A percentile compares a stretch with the other conserved stretches of the same genome.
phyloP scores from a whole-genome alignment of 306 rosid genomes.

The Trifolium fragiferum region DNA sequence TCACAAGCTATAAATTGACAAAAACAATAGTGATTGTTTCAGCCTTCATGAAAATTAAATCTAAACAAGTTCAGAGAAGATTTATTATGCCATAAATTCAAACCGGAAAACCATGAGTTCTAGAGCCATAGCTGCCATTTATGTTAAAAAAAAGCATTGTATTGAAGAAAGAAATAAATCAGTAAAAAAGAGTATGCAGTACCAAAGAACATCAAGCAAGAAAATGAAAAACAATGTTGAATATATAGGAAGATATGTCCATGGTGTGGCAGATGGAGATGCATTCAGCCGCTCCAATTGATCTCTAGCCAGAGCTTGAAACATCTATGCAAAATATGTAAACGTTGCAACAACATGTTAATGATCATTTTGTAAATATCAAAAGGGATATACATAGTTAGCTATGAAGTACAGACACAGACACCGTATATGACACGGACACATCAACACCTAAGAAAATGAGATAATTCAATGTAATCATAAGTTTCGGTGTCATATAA shows the following conservation, averaged over 20 bases:
- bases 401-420: too few relatives aligned
- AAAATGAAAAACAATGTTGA: conserved; percentile 80
- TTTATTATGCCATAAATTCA: conserved; percentile 2
- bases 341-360: conserved; percentile 5
- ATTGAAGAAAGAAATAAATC: neutral
- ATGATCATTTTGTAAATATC: too few relatives aligned
- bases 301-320: too few relatives aligned
- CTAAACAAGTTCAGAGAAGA: neutral
- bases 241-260: conserved; percentile 85
- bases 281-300: conserved; percentile 92
- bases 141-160: conserved; percentile 1
- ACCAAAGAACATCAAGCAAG: conserved; percentile 78
- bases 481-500: too few relatives aligned
- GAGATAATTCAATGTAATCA: too few relatives aligned
- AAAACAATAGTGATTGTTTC: conserved; percentile 13
- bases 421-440: too few relatives aligned
- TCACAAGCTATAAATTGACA: conserved; percentile 33
- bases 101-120: conserved; percentile 14
- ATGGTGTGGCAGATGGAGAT: conserved; percentile 91
- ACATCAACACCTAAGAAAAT: too few relatives aligned
- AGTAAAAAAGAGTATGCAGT: conserved; percentile 36
- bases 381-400: too few relatives aligned
- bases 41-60: conserved; percentile 23
- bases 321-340: conserved; percentile 50
- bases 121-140: conserved; percentile 4